These are phyloP conservation scores for Phaeosphaeria sp. DNA, from an alignment of 2,329 filamentous ascomycete genomes.

Conservation along the genomic window DNA sequence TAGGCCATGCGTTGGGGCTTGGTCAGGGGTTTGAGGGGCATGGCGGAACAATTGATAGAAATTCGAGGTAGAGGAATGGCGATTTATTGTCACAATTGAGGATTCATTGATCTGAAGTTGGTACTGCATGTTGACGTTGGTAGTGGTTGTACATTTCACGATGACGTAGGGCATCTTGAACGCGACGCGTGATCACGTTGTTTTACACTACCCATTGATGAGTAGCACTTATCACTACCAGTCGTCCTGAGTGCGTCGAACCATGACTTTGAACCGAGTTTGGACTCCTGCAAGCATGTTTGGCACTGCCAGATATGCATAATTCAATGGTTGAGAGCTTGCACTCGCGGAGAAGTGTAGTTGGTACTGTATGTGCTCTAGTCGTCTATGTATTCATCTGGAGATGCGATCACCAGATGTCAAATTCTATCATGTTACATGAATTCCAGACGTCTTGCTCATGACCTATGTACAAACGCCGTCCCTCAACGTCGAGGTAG, in stretches of 20 bases:
- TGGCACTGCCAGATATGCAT: too few species aligned
- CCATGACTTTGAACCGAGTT: not conserved
- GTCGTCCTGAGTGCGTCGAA: not conserved
- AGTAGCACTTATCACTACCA: not conserved
- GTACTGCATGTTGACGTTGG: not conserved
- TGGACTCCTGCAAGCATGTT: too few species aligned
- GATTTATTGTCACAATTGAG: not conserved
- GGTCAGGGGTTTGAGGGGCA: conserved; percentile 22
- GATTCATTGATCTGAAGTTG: not conserved
- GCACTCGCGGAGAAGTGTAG: too few species aligned
- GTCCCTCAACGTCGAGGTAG: too few species aligned
- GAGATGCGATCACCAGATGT: too few species aligned
- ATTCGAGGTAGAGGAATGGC: too few species aligned
- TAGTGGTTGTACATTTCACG: not conserved
- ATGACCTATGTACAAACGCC: not conserved
- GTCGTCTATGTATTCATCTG: too few species aligned
- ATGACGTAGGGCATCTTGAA: conserved; percentile 28
- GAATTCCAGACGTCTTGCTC: too few species aligned
- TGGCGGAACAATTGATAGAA: too few species aligned
- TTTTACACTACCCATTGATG: not conserved
- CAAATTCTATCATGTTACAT: too few species aligned
- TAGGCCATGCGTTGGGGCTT: conserved; percentile 57
- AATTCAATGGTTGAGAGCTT: too few species aligned
- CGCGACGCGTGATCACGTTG: conserved; percentile 21
- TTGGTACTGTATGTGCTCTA: too few species aligned